Conservation (phyloP, 768 basidiomycete genomes). For the Rhizopogon vulgaris region DNA sequence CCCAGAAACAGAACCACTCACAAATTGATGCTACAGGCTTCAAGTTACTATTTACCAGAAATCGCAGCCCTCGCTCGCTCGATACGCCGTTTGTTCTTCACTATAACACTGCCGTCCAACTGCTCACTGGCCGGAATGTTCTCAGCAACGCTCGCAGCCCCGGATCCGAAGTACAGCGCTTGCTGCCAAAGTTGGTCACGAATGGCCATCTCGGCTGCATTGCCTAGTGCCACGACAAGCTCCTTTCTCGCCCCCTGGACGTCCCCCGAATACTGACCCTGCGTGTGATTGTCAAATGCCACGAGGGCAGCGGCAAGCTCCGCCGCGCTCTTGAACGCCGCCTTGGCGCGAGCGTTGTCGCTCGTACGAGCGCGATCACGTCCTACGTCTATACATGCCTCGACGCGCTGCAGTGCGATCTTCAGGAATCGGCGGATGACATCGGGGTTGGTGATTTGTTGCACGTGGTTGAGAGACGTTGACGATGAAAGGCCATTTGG, state of each 20-base stretch:
- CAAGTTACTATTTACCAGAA: background rate
- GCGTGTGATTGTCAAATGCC: constrained; percentile 23
- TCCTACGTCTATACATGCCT: constrained; percentile 15
- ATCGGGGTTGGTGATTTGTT: constrained; percentile 20
- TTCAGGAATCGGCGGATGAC: constrained; percentile 18
- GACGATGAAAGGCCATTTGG: constrained; percentile 16
- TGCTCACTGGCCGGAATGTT: constrained; percentile 10
- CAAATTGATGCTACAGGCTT: background rate
- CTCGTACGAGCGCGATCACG: constrained; percentile 11
- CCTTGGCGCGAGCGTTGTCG: constrained; percentile 15
- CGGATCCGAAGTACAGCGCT: constrained; percentile 21
- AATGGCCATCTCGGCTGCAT: constrained; percentile 33
- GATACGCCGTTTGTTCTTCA: constrained; percentile 20
- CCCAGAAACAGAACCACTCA: background rate
- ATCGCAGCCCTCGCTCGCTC: constrained; percentile 8
- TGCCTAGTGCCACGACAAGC: constrained; percentile 26
- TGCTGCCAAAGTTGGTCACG: constrained; percentile 11
- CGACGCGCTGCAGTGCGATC: constrained; percentile 15
- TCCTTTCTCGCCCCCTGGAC: constrained; percentile 21
- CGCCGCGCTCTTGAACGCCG: constrained; percentile 22
- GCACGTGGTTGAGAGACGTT: constrained; percentile 15
- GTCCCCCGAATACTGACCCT: constrained; percentile 15
- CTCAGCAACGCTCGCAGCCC: constrained; percentile 16
- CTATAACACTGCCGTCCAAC: constrained; percentile 10
- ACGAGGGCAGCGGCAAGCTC: constrained; percentile 28